These are phyloP conservation scores for Gleditsia sinensis DNA, from an alignment of 306 rosid species.

Conservation along the genomic window DNA sequence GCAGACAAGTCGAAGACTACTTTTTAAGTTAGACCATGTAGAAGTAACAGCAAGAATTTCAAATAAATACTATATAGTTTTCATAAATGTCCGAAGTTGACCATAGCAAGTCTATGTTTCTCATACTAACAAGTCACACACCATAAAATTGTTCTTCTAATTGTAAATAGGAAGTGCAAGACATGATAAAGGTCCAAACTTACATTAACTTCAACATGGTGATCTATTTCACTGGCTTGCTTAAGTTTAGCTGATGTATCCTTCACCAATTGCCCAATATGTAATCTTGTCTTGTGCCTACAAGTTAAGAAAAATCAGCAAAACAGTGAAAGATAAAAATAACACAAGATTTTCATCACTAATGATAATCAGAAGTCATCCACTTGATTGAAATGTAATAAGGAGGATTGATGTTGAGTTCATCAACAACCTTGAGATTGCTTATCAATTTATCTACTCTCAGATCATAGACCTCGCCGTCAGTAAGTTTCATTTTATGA, in stretches of 20 bases:
- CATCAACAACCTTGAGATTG: neutral
- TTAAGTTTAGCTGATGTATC: slow-evolving; percentile 91
- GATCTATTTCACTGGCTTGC: slow-evolving; percentile 93
- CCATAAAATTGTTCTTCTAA: slow-evolving; percentile 16
- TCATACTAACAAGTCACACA: neutral
- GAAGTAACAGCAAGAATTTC: neutral
- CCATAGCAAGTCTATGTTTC: slow-evolving; percentile 18
- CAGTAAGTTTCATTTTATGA: neutral
- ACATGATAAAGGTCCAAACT: slow-evolving; percentile 30
- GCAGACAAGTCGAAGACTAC: neutral
- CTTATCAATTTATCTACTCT: neutral
- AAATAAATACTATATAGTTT: neutral
- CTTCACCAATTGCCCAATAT: slow-evolving; percentile 94
- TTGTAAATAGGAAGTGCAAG: slow-evolving; percentile 13
- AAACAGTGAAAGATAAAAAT: neutral
- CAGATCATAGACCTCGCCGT: neutral
- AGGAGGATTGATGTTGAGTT: neutral
- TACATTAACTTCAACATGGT: slow-evolving; percentile 68
- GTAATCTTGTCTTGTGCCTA: slow-evolving; percentile 93
- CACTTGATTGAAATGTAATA: neutral
- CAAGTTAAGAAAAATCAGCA: slow-evolving; percentile 30
- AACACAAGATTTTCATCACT: neutral
- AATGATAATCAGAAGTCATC: neutral
- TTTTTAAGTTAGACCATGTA: neutral
- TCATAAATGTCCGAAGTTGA: neutral